Evolutionary conservation across 768 basidiomycete genomes (phyloP).

Genomic region (Xerocomellus amylosporus): DNA sequence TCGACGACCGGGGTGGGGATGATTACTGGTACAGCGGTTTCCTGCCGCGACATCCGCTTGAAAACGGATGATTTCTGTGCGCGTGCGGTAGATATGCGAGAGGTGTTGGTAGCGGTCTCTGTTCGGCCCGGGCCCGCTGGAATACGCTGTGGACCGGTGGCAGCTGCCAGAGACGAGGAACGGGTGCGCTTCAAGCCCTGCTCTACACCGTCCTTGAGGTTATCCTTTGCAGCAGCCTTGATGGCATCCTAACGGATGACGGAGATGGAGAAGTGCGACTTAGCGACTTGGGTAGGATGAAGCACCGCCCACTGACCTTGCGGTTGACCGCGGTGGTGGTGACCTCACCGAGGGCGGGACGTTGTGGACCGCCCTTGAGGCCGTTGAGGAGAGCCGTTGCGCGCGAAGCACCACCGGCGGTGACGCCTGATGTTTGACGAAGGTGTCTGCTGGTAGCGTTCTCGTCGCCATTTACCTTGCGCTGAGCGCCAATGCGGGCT

Average conservation of each 20-base stretch:
- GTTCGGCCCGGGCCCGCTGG: slow-evolving; percentile 61
- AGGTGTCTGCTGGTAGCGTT: slow-evolving; percentile 68
- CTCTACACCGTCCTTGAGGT: slow-evolving; percentile 54
- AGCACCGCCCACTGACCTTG: slow-evolving; percentile 48
- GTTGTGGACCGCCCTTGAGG: slow-evolving; percentile 56
- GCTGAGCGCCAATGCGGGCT: slow-evolving; percentile 58
- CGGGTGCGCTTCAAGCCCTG: slow-evolving; percentile 56
- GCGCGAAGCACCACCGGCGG: slow-evolving; percentile 47
- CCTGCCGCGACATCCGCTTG: slow-evolving; percentile 42
- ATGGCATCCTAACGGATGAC: slow-evolving; percentile 31
- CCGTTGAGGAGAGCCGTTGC: slow-evolving; percentile 40
- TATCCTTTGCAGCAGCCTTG: slow-evolving; percentile 55
- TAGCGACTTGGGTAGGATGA: not conserved
- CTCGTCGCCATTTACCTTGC: slow-evolving; percentile 71
- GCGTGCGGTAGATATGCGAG: slow-evolving; percentile 33
- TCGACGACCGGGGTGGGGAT: slow-evolving; percentile 41
- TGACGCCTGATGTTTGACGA: slow-evolving; percentile 56
- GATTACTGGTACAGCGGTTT: slow-evolving; percentile 43
- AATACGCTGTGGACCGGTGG: slow-evolving; percentile 63
- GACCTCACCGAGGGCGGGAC: slow-evolving; percentile 79
- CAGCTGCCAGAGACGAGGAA: slow-evolving; percentile 61
- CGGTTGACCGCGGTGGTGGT: slow-evolving; percentile 74
- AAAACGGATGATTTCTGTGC: slow-evolving; percentile 33
- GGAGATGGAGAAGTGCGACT: not conserved
- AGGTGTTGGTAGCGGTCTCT: slow-evolving; percentile 41